Percentiles rank a stretch among this genome's conserved stretches.
Evolutionary conservation across 805 yeast genomes (phyloP).

Genomic region (Sugiyamaella floridensis): DNA sequence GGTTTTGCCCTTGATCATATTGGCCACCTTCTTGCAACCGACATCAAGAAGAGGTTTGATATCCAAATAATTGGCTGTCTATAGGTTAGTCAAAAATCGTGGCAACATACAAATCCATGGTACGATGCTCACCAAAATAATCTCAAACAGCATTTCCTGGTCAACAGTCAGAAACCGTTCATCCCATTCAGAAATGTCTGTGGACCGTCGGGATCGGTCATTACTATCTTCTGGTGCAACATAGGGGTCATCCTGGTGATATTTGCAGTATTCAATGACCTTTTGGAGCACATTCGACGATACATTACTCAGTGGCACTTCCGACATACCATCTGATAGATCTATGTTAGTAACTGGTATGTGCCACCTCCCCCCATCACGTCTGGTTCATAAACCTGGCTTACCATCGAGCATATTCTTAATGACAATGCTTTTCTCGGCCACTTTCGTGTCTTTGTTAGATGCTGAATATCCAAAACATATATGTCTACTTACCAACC

Average conservation of each 20-base stretch:
- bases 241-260: constrained; percentile 68
- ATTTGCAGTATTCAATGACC: constrained; percentile 95
- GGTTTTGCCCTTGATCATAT: constrained; percentile 41
- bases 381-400: constrained; percentile 11
- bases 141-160: constrained; percentile 49
- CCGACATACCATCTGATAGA: constrained; percentile 52
- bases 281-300: constrained; percentile 68
- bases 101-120: neutral
- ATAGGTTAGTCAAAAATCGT: neutral
- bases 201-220: constrained; percentile 54
- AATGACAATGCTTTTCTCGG: constrained; percentile 77
- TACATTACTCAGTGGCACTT: constrained; percentile 81
- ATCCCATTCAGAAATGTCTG: constrained; percentile 95
- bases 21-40: constrained; percentile 44
- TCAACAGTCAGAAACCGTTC: constrained; percentile 88
- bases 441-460: constrained; percentile 50
- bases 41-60: constrained; percentile 40
- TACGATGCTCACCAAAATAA: constrained; percentile 30
- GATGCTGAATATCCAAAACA: neutral
- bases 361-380: too few species aligned
- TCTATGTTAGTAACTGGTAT: constrained; percentile 19
- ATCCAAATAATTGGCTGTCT: constrained; percentile 41
- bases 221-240: constrained; percentile 82
- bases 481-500: constrained; percentile 42
- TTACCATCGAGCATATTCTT: constrained; percentile 81